Conservation (phyloP, 1,284 basidiomycete species). For the Bjerkandera adusta region DNA sequence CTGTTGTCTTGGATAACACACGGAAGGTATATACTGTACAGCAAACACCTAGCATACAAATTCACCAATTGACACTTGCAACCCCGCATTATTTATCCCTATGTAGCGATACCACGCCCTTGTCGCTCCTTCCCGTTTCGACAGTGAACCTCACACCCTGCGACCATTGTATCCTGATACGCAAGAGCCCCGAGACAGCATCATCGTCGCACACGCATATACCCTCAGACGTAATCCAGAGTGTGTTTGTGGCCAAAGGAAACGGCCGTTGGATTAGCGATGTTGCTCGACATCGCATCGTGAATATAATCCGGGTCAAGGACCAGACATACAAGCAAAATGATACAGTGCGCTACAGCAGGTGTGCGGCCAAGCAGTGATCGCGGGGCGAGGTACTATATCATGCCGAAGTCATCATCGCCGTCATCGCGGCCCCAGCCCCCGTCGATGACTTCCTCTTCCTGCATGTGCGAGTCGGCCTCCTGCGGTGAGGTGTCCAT, state of each 20-base stretch:
- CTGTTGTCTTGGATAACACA: no score
- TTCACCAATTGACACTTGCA: no score
- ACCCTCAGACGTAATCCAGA: no score
- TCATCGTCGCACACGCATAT: no score
- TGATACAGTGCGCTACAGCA: no score
- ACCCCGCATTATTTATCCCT: conserved; percentile 9
- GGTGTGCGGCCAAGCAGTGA: neutral
- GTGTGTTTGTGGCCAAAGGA: no score
- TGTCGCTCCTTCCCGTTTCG: neutral
- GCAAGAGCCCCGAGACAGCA: no score
- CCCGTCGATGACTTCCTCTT: conserved; percentile 56
- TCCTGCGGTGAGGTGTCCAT: conserved; percentile 10
- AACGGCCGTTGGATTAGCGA: no score
- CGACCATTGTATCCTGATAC: neutral
- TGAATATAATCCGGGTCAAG: conserved; percentile 1
- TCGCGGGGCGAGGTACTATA: conserved; percentile 24
- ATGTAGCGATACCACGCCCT: conserved; percentile 4
- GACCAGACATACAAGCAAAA: no score
- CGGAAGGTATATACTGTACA: no score
- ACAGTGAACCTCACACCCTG: neutral
- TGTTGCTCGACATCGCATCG: no score
- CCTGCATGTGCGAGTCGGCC: conserved; percentile 30
- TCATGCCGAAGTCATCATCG: conserved; percentile 66
- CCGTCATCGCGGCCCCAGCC: conserved; percentile 65
- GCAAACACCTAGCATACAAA: no score